These are phyloP conservation scores for Aspergillus tanneri DNA, from an alignment of 2,329 filamentous ascomycete genomes.

Conservation along the genomic window DNA sequence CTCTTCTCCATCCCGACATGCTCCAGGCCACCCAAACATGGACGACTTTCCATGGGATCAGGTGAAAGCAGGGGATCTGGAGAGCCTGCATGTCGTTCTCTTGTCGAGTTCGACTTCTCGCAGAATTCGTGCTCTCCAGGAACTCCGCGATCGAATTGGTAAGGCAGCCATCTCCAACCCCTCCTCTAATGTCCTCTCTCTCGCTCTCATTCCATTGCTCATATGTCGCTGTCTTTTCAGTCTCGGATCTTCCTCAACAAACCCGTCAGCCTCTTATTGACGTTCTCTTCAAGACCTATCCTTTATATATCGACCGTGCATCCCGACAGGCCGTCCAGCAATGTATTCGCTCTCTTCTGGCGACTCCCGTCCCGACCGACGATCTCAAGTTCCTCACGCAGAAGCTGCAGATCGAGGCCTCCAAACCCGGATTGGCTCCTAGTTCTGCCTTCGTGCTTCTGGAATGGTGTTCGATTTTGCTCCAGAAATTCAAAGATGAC, in stretches of 20 bases:
- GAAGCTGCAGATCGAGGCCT: slow-evolving; percentile 68
- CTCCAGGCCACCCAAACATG: slow-evolving; percentile 38
- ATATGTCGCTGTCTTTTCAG: slow-evolving; percentile 25
- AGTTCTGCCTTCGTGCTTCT: slow-evolving; percentile 83
- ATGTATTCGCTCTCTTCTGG: slow-evolving; percentile 70
- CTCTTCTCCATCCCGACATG: slow-evolving; percentile 22
- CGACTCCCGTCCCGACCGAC: slow-evolving; percentile 54
- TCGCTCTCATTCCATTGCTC: background rate
- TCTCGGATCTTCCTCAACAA: slow-evolving; percentile 33
- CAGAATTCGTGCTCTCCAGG: slow-evolving; percentile 42
- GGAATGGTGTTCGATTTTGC: slow-evolving; percentile 81
- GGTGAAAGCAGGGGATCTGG: slow-evolving; percentile 43
- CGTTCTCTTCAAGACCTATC: slow-evolving; percentile 81
- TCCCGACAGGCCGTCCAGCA: slow-evolving; percentile 80
- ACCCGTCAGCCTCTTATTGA: slow-evolving; percentile 56
- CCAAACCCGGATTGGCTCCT: slow-evolving; percentile 73
- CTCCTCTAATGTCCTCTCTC: slow-evolving; percentile 1
- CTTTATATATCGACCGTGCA: slow-evolving; percentile 78
- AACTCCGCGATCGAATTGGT: slow-evolving; percentile 48
- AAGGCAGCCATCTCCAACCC: slow-evolving; percentile 16
- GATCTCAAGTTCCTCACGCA: slow-evolving; percentile 60
- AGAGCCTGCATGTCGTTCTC: slow-evolving; percentile 40
- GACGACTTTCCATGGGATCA: slow-evolving; percentile 47
- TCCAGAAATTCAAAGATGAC: slow-evolving; percentile 67
- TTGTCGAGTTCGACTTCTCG: slow-evolving; percentile 45